Conservation (phyloP, 2,329 filamentous ascomycete genomes). For the Cercospora janseana region DNA sequence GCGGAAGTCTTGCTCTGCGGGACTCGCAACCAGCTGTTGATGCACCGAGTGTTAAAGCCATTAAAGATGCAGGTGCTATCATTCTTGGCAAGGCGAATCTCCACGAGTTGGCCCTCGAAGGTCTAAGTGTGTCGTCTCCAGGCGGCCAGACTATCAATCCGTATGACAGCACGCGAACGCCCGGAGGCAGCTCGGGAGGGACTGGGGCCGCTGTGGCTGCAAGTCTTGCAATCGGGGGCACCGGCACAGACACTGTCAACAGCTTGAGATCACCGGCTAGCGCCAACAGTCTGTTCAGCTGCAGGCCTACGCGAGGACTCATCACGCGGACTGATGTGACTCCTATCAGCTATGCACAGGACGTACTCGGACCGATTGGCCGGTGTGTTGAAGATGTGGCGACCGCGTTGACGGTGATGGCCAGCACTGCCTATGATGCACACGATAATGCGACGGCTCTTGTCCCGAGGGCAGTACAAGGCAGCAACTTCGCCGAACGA, state of each 20-base stretch:
- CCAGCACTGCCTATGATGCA: constrained; percentile 51
- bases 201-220: constrained; percentile 60
- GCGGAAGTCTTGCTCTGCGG: constrained; percentile 52
- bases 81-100: constrained; percentile 43
- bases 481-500: constrained; percentile 49
- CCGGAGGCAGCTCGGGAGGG: constrained; percentile 63
- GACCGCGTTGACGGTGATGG: constrained; percentile 40
- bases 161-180: constrained; percentile 64
- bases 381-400: constrained; percentile 37
- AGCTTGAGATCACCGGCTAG: constrained; percentile 61
- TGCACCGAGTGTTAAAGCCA: constrained; percentile 32
- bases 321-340: constrained; percentile 34
- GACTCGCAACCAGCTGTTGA: constrained; percentile 46
- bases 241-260: constrained; percentile 51
- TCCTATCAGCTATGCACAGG: constrained; percentile 37
- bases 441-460: constrained; percentile 54
- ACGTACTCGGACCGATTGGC: constrained; percentile 36
- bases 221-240: constrained; percentile 54
- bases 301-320: constrained; percentile 49
- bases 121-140: constrained; percentile 60
- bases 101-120: constrained; percentile 64
- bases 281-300: constrained; percentile 59
- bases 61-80: constrained; percentile 37
- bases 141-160: constrained; percentile 66
- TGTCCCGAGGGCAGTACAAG: constrained; percentile 43